phyloP scores from a whole-genome alignment of 495 filamentous ascomycete genomes.

The Penicillium longicatenatum region DNA sequence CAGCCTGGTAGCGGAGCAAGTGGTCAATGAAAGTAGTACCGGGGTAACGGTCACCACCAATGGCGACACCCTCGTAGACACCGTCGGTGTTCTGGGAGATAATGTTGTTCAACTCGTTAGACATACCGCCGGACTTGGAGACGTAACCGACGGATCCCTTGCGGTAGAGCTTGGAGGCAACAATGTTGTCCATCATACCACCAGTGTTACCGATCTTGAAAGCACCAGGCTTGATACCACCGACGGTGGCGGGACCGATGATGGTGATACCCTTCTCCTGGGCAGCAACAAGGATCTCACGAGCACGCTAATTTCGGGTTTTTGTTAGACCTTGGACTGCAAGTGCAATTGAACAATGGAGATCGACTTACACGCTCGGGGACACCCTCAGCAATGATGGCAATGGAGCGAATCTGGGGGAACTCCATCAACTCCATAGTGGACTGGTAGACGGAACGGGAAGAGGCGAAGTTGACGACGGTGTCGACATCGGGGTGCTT shows the following conservation, averaged over 20 bases:
- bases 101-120: constrained; percentile 99
- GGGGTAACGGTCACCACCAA: constrained; percentile 97
- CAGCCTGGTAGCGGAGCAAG: constrained; percentile 89
- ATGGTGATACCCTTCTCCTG: constrained; percentile 99
- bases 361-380: constrained; percentile 80
- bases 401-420: constrained; percentile 96
- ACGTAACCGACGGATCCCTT: constrained; percentile 98
- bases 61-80: constrained; percentile 98
- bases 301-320: constrained; percentile 66
- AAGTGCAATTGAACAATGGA: neutral
- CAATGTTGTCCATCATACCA: constrained; percentile 99
- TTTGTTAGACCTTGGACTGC: neutral
- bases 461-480: constrained; percentile 98
- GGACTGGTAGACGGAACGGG: constrained; percentile 94
- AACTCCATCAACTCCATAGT: constrained; percentile 98
- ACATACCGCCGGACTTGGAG: constrained; percentile 99
- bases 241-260: constrained; percentile 96
- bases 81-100: constrained; percentile 92
- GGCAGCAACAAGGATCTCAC: constrained; percentile 93
- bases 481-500: constrained; percentile 98
- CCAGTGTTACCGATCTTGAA: constrained; percentile 99
- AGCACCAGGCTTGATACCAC: constrained; percentile 98
- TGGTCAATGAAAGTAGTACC: constrained; percentile 99
- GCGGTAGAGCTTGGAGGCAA: constrained; percentile 99
- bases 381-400: constrained; percentile 99